A percentile compares a stretch with the other conserved stretches of the same genome.
phyloP scores from a whole-genome alignment of 768 basidiomycete species.

The Agrocybe chaxingu region DNA sequence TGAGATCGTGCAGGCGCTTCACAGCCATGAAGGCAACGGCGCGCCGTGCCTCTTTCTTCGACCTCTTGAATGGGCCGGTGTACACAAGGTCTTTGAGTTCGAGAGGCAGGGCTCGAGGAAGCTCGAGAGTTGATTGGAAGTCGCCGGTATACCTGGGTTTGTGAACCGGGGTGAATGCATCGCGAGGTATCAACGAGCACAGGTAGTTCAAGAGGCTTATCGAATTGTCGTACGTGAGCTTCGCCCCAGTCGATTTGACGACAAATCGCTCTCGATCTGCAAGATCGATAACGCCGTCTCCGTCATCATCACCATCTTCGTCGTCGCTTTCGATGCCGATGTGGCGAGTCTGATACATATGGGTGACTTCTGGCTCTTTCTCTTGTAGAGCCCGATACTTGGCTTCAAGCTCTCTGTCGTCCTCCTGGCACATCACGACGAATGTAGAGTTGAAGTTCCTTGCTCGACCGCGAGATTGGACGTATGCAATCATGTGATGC shows the following conservation, averaged over 20 bases:
- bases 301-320: slow-evolving; percentile 40
- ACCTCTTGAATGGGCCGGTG: slow-evolving; percentile 53
- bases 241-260: slow-evolving; percentile 69
- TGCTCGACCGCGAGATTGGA: slow-evolving; percentile 87
- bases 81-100: slow-evolving; percentile 50
- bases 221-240: slow-evolving; percentile 76
- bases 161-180: slow-evolving; percentile 60
- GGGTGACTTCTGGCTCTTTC: slow-evolving; percentile 63
- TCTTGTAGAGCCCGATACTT: slow-evolving; percentile 57
- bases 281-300: slow-evolving; percentile 48
- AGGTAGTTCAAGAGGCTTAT: slow-evolving; percentile 69
- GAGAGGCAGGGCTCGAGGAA: slow-evolving; percentile 69
- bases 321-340: slow-evolving; percentile 14
- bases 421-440: slow-evolving; percentile 74
- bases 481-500: slow-evolving; percentile 81
- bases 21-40: slow-evolving; percentile 81
- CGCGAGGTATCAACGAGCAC: slow-evolving; percentile 75
- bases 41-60: slow-evolving; percentile 82
- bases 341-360: slow-evolving; percentile 56
- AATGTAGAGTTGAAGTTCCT: slow-evolving; percentile 74
- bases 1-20: slow-evolving; percentile 60
- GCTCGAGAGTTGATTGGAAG: slow-evolving; percentile 52
- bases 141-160: slow-evolving; percentile 62
- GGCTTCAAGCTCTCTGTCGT: slow-evolving; percentile 48
- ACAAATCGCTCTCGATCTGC: slow-evolving; percentile 70